Conservation (phyloP, 23 red algal species). For the Gracilariopsis chorda region DNA sequence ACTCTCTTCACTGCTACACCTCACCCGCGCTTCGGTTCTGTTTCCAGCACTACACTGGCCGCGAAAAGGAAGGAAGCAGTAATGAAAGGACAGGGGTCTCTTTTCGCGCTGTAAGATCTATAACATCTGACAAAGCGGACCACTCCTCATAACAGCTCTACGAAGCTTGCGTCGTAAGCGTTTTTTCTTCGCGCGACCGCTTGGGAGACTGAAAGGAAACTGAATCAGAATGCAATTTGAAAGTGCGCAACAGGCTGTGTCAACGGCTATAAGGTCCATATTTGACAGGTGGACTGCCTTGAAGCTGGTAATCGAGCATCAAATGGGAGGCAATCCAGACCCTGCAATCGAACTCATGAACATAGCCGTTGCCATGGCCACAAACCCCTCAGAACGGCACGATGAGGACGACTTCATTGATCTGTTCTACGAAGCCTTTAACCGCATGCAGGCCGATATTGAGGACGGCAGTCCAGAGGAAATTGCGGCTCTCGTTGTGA, state of each 20-base stretch:
- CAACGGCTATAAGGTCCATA: slow-evolving; percentile 50
- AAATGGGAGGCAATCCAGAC: slow-evolving; percentile 29
- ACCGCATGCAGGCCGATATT: slow-evolving; percentile 68
- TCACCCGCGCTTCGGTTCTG: no score
- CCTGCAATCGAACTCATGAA: slow-evolving; percentile 17
- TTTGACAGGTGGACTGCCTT: slow-evolving; percentile 86
- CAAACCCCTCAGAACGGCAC: not conserved
- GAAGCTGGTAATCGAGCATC: slow-evolving; percentile 46
- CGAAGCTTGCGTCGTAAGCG: no score
- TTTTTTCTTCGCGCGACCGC: no score
- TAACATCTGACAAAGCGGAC: no score
- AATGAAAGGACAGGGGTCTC: no score
- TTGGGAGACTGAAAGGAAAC: no score
- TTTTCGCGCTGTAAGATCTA: no score
- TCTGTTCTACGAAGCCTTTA: slow-evolving; percentile 77
- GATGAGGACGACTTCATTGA: slow-evolving; percentile 43
- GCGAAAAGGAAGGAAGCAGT: no score
- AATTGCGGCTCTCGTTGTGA: slow-evolving; percentile 44
- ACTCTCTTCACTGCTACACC: no score
- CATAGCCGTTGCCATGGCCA: slow-evolving; percentile 22
- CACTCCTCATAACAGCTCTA: no score
- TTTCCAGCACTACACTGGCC: no score
- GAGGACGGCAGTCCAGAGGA: slow-evolving; percentile 80
- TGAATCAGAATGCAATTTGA: slow-evolving; percentile 7
- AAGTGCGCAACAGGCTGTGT: slow-evolving; percentile 21